A percentile compares a stretch with the other conserved stretches of the same genome.
phyloP scores from a whole-genome alignment of 2,329 filamentous ascomycete genomes.

The Phaeophleospora eucalypticola region DNA sequence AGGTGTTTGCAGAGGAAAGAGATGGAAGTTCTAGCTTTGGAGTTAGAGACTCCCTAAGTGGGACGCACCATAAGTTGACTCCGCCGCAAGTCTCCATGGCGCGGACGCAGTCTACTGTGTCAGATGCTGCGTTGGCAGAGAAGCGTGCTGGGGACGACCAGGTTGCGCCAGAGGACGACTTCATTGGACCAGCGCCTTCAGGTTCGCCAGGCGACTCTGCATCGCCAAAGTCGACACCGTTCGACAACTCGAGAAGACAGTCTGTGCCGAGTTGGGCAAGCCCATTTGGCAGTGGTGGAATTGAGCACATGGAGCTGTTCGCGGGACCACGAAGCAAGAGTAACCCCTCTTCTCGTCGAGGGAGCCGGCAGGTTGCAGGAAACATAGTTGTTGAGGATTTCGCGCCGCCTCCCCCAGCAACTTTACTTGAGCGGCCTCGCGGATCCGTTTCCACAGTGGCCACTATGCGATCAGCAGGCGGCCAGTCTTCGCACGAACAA shows the following conservation, averaged over 20 bases:
- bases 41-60: neutral
- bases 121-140: conserved; percentile 15
- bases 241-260: conserved; percentile 5
- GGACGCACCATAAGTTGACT: neutral
- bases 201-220: neutral
- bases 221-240: neutral
- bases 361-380: conserved; percentile 23
- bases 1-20: conserved; percentile 33
- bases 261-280: conserved; percentile 21
- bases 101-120: conserved; percentile 11
- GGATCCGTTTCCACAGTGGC: conserved; percentile 23
- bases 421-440: conserved; percentile 7
- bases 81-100: conserved; percentile 5
- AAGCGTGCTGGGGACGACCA: conserved; percentile 16
- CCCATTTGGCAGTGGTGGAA: conserved; percentile 13
- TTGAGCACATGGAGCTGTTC: conserved; percentile 3
- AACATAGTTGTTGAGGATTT: conserved; percentile 26
- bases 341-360: conserved; percentile 26
- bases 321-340: conserved; percentile 15
- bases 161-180: conserved; percentile 25
- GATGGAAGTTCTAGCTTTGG: conserved; percentile 21
- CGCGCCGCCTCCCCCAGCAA: conserved; percentile 12
- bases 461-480: conserved; percentile 18
- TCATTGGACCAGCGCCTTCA: neutral
- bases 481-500: conserved; percentile 6